phyloP scores from a whole-genome alignment of 768 basidiomycete species.

The Agrocybe chaxingu region DNA sequence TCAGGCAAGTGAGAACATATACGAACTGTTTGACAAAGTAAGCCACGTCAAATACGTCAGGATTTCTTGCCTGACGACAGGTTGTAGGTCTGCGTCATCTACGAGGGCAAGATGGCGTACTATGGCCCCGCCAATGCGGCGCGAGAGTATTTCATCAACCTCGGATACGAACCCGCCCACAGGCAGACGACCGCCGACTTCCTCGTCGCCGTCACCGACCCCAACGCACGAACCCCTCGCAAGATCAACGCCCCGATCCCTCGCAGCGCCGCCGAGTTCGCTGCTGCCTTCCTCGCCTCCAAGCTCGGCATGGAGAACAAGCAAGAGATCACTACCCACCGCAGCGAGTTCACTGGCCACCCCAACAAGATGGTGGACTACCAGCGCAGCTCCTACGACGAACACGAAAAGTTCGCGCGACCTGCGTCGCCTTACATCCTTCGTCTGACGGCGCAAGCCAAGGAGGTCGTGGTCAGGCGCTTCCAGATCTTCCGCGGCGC shows the following conservation, averaged over 20 bases:
- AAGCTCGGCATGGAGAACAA: slow-evolving; percentile 36
- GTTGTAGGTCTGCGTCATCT: slow-evolving; percentile 49
- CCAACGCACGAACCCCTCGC: slow-evolving; percentile 51
- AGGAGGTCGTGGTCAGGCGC: slow-evolving; percentile 41
- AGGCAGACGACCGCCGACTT: slow-evolving; percentile 68
- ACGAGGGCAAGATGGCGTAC: slow-evolving; percentile 72
- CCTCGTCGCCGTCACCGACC: slow-evolving; percentile 60
- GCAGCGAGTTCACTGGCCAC: slow-evolving; percentile 40
- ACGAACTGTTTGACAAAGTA: slow-evolving; percentile 74
- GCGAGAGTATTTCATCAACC: slow-evolving; percentile 65
- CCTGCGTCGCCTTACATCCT: slow-evolving; percentile 19
- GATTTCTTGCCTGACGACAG: no score
- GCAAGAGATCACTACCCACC: slow-evolving; percentile 45
- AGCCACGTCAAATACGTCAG: no score
- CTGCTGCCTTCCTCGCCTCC: slow-evolving; percentile 40
- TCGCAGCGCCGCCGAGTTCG: slow-evolving; percentile 57
- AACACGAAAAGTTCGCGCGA: slow-evolving; percentile 43
- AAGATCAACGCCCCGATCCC: slow-evolving; percentile 42
- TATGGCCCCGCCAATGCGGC: slow-evolving; percentile 68
- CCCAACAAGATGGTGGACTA: slow-evolving; percentile 40
- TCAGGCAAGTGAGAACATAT: slow-evolving; percentile 73
- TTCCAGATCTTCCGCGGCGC: slow-evolving; percentile 43
- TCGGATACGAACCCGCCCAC: slow-evolving; percentile 58
- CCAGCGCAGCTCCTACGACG: slow-evolving; percentile 42
- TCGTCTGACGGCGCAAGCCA: slow-evolving; percentile 26